Evolutionary conservation across 805 yeast genomes (phyloP).

Genomic region (Teunomyces pallodes): DNA sequence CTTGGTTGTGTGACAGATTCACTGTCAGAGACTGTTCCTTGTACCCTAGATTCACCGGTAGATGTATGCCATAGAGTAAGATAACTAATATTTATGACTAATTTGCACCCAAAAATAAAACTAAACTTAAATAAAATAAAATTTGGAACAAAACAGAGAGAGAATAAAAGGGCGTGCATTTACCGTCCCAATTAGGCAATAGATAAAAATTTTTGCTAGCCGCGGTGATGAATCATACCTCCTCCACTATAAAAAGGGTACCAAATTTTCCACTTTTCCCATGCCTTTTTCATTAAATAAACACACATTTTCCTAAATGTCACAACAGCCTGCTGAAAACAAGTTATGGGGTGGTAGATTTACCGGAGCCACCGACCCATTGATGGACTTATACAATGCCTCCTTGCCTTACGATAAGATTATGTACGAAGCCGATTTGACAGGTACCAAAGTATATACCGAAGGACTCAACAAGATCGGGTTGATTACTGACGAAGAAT

Average conservation of each 20-base stretch:
- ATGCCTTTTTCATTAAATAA: constrained; percentile 2
- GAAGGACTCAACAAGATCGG: constrained; percentile 79
- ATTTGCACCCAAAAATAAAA: background rate
- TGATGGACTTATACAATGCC: constrained; percentile 96
- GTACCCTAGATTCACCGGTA: constrained; percentile 96
- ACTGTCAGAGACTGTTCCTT: constrained; percentile 98
- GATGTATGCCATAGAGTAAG: constrained; percentile 81
- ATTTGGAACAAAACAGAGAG: too few relatives aligned
- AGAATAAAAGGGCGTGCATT: background rate
- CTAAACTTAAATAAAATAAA: too few relatives aligned
- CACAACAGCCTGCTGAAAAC: constrained; percentile 55
- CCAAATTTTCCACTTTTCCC: background rate
- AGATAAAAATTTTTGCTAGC: constrained; percentile 9
- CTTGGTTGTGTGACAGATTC: constrained; percentile 96
- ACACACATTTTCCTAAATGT: constrained; percentile 16
- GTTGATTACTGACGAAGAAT: constrained; percentile 68
- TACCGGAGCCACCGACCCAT: constrained; percentile 94
- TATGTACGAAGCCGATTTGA: constrained; percentile 92
- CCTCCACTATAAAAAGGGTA: background rate
- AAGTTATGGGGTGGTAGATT: constrained; percentile 98
- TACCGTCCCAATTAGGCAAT: constrained; percentile 9
- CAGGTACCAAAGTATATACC: constrained; percentile 93
- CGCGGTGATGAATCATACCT: constrained; percentile 22
- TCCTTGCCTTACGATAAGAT: constrained; percentile 93
- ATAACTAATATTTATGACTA: constrained; percentile 1